Evolutionary conservation across 768 basidiomycete genomes (phyloP), one percentile per base, ranked within the genome.

Genomic region (Mycena pura): DNA sequence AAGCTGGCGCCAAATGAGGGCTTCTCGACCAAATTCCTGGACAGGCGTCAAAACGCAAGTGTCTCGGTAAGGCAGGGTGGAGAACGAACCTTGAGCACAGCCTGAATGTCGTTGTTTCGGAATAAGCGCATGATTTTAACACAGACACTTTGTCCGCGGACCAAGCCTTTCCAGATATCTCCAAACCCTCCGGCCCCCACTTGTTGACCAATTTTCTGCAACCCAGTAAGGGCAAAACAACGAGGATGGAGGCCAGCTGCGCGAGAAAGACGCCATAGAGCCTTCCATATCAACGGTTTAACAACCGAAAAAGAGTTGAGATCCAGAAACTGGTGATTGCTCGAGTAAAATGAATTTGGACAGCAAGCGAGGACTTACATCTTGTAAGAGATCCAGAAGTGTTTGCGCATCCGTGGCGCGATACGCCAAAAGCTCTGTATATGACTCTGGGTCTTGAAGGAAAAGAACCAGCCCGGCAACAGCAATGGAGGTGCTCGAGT

Each of bases 1-100:
- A 17, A 70, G 51, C 8, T 67, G 57, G 22, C 64, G 68, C 31
- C 66, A 63, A 24, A 70, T 67, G n/a, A 66, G 47, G 10, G 69
- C 65, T 36, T 71, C 70, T 31, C 63, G 31, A 14, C 53, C 29
- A 22, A 55, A 62, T 43, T 48, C 63, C 63, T 64, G 32, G 8
- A 43, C 15, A 27, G 7, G 21, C 24, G 11, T 22, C 3, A 11
- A 5, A 22, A 17, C 14, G 14, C 22, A 44, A 31, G 21, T 13
- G 19, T 27, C 3, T 50, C 2, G 14, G n/a, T n/a, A n/a, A 19
- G 22, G 27, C 17, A 53, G 5, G 29, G 28, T 27, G 9, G 9
- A 36, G 19, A 24, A 43, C 13, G 14, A 31, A 41, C 61, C 49
- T 64, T 57, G 5, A 62, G 21, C 9, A 56, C 32, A 22, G 34